phyloP scores from a whole-genome alignment of 2,329 filamentous ascomycete genomes.

The Metarhizium humberi region DNA sequence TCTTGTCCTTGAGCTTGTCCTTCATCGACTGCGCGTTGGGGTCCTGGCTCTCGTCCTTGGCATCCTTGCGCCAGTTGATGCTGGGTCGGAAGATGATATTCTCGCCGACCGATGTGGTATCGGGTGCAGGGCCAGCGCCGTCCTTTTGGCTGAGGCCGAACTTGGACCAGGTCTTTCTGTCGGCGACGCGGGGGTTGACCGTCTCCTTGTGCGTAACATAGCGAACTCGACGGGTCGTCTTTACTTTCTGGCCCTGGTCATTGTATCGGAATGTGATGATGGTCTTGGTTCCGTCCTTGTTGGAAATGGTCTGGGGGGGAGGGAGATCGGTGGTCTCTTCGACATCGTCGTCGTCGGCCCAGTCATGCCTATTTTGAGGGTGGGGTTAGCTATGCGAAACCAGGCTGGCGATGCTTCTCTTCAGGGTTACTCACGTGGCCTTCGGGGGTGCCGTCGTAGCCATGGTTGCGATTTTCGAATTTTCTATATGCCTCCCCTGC shows the following conservation, averaged over 20 bases:
- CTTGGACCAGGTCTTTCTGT: slow-evolving; percentile 87
- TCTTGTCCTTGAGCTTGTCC: slow-evolving; percentile 91
- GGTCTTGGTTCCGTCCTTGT: slow-evolving; percentile 98
- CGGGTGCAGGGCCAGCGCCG: slow-evolving; percentile 67
- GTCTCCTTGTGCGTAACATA: slow-evolving; percentile 84
- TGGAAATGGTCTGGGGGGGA: slow-evolving; percentile 77
- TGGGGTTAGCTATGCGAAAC: slow-evolving; percentile 23
- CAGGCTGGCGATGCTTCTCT: slow-evolving; percentile 2
- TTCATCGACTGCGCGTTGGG: slow-evolving; percentile 66
- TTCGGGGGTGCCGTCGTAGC: slow-evolving; percentile 29
- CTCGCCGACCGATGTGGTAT: slow-evolving; percentile 90
- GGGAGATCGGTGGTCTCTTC: slow-evolving; percentile 68
- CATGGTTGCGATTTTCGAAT: slow-evolving; percentile 20
- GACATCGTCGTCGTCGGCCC: slow-evolving; percentile 93
- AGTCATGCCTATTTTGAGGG: slow-evolving; percentile 54
- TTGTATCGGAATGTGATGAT: slow-evolving; percentile 84
- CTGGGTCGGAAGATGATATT: slow-evolving; percentile 96
- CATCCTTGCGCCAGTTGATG: slow-evolving; percentile 87
- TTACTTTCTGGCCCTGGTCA: slow-evolving; percentile 91
- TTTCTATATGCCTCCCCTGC: neutral
- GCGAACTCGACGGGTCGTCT: slow-evolving; percentile 92
- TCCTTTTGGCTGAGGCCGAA: slow-evolving; percentile 89
- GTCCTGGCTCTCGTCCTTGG: slow-evolving; percentile 70
- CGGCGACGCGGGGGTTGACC: slow-evolving; percentile 93
- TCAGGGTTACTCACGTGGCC: slow-evolving; percentile 26